Conservation (phyloP, 345 rosid species). For the Eutrema heterophyllum region DNA sequence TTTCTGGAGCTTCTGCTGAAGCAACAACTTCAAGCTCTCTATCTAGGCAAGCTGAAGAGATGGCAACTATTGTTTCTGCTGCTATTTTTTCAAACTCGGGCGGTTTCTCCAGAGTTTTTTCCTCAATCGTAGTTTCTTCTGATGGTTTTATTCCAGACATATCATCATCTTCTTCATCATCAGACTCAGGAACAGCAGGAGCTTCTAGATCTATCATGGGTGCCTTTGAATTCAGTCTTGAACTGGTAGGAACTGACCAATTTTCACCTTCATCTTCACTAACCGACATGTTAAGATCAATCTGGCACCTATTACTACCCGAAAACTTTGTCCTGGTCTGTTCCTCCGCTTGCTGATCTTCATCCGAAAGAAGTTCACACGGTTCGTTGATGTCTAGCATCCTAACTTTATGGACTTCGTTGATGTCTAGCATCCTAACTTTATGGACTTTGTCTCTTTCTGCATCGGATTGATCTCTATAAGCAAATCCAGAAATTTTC, state of each 20-base stretch:
- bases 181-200: conserved; percentile 29
- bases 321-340: conserved; percentile 8
- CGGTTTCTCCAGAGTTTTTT: conserved; percentile 23
- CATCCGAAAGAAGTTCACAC: conserved; percentile 49
- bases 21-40: conserved; percentile 21
- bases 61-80: conserved; percentile 61
- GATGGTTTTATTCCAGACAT: background rate
- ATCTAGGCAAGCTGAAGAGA: conserved; percentile 37
- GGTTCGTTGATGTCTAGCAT: conserved; percentile 87
- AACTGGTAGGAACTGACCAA: conserved; percentile 28
- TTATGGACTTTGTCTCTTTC: conserved; percentile 39
- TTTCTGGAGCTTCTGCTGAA: conserved; percentile 19
- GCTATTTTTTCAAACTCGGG: conserved; percentile 30
- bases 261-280: conserved; percentile 44
- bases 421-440: conserved; percentile 64
- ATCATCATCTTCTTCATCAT: conserved; percentile 14
- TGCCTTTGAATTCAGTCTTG: conserved; percentile 32
- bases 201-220: conserved; percentile 58
- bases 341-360: conserved; percentile 18
- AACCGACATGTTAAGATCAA: conserved; percentile 62
- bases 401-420: conserved; percentile 53
- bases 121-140: conserved; percentile 16
- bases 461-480: conserved; percentile 37
- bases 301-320: conserved; percentile 28
- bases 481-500: conserved; percentile 39